Evolutionary conservation across 768 basidiomycete species (phyloP).

Genomic region (Vararia minispora): DNA sequence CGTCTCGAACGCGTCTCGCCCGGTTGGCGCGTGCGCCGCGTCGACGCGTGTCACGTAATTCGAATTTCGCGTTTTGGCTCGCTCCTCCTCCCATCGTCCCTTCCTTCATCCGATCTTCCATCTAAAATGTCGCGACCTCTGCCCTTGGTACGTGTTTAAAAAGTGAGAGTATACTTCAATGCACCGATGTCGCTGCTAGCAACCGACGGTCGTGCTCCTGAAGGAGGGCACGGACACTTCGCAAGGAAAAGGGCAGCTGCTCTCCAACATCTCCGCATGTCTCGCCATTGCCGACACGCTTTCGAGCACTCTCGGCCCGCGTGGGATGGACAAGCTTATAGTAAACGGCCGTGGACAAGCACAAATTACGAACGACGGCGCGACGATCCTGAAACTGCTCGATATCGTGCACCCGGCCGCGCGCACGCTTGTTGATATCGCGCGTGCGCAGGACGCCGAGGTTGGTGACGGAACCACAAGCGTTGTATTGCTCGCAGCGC

Average conservation of each 20-base stretch:
- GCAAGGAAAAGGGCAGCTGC: constrained; percentile 83
- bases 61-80: not conserved
- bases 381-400: constrained; percentile 93
- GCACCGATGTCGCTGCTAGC: constrained; percentile 36
- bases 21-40: too few species aligned
- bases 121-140: constrained; percentile 70
- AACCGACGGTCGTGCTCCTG: constrained; percentile 95
- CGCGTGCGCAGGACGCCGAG: constrained; percentile 95
- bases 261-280: constrained; percentile 96
- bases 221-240: constrained; percentile 95
- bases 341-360: constrained; percentile 90
- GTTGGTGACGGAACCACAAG: constrained; percentile 98
- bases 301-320: constrained; percentile 89
- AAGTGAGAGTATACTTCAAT: not conserved
- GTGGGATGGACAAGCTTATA: constrained; percentile 98
- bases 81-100: not conserved
- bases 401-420: constrained; percentile 99
- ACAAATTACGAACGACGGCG: constrained; percentile 99
- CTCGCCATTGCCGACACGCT: constrained; percentile 88
- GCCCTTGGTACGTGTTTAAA: constrained; percentile 11
- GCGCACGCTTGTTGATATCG: constrained; percentile 95
- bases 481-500: constrained; percentile 89
- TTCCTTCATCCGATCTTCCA: not conserved
- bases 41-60: constrained; percentile 22
- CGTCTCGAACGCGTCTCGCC: not conserved